Conservation (phyloP, 2,329 filamentous ascomycete species). For the Iodosphaeria phyllophila region DNA sequence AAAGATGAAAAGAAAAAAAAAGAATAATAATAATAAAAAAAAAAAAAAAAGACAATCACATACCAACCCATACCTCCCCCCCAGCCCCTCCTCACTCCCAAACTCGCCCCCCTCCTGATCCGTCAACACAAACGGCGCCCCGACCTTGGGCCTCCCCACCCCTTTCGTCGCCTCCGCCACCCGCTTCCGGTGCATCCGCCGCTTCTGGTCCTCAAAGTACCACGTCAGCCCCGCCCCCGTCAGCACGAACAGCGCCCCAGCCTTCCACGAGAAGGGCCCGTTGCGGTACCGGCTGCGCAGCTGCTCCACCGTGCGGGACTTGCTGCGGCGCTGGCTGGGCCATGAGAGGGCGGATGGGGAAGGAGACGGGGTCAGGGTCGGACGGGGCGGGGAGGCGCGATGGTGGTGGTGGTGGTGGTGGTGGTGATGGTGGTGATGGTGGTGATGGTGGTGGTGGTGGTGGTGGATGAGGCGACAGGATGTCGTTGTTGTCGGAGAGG, state of each 20-base stretch:
- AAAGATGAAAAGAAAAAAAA: background rate
- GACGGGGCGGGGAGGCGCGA: slow-evolving; percentile 2
- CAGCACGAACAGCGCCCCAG: slow-evolving; percentile 66
- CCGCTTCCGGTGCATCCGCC: slow-evolving; percentile 71
- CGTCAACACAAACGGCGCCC: slow-evolving; percentile 64
- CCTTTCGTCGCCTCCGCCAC: slow-evolving; percentile 87
- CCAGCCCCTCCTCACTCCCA: slow-evolving; percentile 62
- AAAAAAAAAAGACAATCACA: slow-evolving; percentile 12
- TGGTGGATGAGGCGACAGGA: background rate
- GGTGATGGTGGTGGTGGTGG: slow-evolving; percentile 1
- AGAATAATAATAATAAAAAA: background rate
- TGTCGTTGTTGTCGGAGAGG: slow-evolving; percentile 1
- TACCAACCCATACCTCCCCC: slow-evolving; percentile 70
- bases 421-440: slow-evolving; percentile 1
- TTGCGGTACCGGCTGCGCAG: slow-evolving; percentile 37
- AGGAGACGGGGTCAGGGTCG: slow-evolving; percentile 2
- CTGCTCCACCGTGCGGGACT: slow-evolving; percentile 36
- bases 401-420: background rate
- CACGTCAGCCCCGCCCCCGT: slow-evolving; percentile 62
- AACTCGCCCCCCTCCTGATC: slow-evolving; percentile 69
- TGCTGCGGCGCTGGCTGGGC: slow-evolving; percentile 18
- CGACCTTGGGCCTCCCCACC: slow-evolving; percentile 81
- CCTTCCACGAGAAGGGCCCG: slow-evolving; percentile 81
- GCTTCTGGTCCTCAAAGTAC: slow-evolving; percentile 91
- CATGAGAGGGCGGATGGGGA: background rate